phyloP scores from a whole-genome alignment of 495 filamentous ascomycete genomes.

The Penicillium herquei region DNA sequence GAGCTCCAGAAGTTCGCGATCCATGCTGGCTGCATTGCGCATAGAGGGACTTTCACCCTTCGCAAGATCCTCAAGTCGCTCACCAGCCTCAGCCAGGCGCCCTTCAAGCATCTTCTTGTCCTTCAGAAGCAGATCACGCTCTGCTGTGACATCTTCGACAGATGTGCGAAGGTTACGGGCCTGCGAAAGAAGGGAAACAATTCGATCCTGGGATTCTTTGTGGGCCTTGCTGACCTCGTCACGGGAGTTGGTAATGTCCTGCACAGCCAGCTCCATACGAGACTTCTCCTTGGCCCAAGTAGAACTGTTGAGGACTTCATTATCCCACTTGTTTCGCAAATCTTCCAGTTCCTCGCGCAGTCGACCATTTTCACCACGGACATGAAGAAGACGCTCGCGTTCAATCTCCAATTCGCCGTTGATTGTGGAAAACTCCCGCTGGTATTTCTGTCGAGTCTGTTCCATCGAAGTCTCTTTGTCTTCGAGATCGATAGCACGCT shows the following conservation, averaged over 20 bases:
- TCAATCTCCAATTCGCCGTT: constrained; percentile 92
- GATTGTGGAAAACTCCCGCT: constrained; percentile 82
- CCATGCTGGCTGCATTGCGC: constrained; percentile 86
- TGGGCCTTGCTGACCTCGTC: constrained; percentile 92
- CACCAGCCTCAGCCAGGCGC: constrained; percentile 82
- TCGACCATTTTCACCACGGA: constrained; percentile 65
- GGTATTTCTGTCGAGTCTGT: constrained; percentile 96
- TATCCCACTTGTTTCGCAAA: constrained; percentile 94
- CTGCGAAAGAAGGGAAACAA: constrained; percentile 88
- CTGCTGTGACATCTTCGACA: constrained; percentile 80
- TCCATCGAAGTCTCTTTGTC: constrained; percentile 96
- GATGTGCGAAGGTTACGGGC: constrained; percentile 79
- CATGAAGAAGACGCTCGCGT: constrained; percentile 75
- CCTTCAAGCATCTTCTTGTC: constrained; percentile 90
- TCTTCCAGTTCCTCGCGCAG: constrained; percentile 94
- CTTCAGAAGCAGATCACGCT: constrained; percentile 79
- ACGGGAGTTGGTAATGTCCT: constrained; percentile 83
- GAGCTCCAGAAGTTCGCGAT: constrained; percentile 86
- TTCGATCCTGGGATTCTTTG: constrained; percentile 89
- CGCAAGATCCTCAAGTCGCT: constrained; percentile 87
- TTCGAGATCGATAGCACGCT: constrained; percentile 92
- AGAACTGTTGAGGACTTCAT: constrained; percentile 95
- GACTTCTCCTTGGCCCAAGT: constrained; percentile 99
- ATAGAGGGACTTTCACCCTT: constrained; percentile 85
- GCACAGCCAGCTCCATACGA: constrained; percentile 83